These are phyloP conservation scores for Vitis hybrid DNA, from an alignment of 177 flowering plant genomes.

Conservation along the genomic window DNA sequence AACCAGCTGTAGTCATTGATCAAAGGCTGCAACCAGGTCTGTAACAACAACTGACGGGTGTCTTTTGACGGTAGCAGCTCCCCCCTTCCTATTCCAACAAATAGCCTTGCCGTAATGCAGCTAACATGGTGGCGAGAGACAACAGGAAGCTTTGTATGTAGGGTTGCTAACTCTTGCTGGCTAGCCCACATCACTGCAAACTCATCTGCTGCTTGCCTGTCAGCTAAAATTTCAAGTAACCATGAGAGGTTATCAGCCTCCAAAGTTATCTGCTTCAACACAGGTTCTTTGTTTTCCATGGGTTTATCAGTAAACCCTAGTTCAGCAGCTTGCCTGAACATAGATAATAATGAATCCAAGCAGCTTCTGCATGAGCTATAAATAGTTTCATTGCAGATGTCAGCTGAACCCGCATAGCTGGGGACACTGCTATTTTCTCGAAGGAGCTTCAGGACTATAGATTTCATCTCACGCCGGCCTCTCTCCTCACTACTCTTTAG, in stretches of 20 bases:
- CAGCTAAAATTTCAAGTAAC: conserved; percentile 82
- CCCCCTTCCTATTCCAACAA: conserved; percentile 89
- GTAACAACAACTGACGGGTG: conserved; percentile 59
- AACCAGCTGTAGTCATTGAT: conserved; percentile 90
- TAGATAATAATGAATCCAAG: conserved; percentile 45
- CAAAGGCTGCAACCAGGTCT: conserved; percentile 89
- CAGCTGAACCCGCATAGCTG: conserved; percentile 36
- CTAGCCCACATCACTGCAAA: conserved; percentile 73
- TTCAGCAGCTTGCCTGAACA: conserved; percentile 64
- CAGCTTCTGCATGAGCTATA: conserved; percentile 61
- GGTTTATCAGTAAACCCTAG: conserved; percentile 42
- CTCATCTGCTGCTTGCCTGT: conserved; percentile 77
- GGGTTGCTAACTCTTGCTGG: conserved; percentile 69
- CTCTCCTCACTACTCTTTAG: conserved; percentile 87
- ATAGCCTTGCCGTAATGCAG: conserved; percentile 76
- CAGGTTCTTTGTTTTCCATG: conserved; percentile 40
- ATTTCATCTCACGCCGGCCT: conserved; percentile 93
- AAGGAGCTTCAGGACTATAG: conserved; percentile 77
- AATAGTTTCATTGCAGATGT: conserved; percentile 50
- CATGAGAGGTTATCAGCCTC: conserved; percentile 88
- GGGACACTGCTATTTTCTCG: conserved; percentile 53
- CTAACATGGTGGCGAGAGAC: conserved; percentile 77
- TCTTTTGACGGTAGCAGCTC: conserved; percentile 84
- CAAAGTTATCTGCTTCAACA: conserved; percentile 51
- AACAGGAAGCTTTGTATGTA: conserved; percentile 63